Conservation (phyloP, 495 filamentous ascomycete species). For the Aspergillus egyptiacus region DNA sequence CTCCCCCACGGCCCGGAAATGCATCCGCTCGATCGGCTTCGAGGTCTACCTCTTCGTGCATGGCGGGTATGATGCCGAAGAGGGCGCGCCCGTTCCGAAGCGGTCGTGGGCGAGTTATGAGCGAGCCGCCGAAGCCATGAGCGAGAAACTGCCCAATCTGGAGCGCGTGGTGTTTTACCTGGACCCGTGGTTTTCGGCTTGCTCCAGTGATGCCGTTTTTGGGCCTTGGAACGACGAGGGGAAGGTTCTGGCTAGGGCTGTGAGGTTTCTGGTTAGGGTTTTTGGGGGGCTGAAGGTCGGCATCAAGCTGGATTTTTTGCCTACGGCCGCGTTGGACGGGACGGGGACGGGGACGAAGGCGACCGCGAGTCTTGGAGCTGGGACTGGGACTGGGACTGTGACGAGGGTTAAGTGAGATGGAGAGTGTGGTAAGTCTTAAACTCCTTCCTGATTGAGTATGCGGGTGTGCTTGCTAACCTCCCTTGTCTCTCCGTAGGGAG, state of each 20-base stretch:
- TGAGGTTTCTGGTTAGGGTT: slow-evolving; percentile 27
- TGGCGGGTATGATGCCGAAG: slow-evolving; percentile 29
- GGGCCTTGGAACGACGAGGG: slow-evolving; percentile 20
- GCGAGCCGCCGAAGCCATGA: slow-evolving; percentile 20
- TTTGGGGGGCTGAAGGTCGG: slow-evolving; percentile 23
- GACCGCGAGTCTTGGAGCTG: slow-evolving; percentile 5
- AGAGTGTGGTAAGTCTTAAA: no score
- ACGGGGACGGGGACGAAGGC: slow-evolving; percentile 16
- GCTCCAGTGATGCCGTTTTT: slow-evolving; percentile 1
- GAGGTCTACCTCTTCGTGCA: slow-evolving; percentile 41
- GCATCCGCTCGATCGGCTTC: slow-evolving; percentile 38
- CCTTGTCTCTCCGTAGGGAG: no score
- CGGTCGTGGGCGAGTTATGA: slow-evolving; percentile 32
- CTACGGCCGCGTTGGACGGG: slow-evolving; percentile 21
- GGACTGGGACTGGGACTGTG: no score
- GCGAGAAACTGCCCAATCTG: slow-evolving; percentile 25
- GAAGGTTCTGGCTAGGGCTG: slow-evolving; percentile 28
- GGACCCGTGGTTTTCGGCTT: slow-evolving; percentile 35
- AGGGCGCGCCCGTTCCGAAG: slow-evolving; percentile 36
- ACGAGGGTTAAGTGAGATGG: no score
- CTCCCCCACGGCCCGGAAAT: slow-evolving; percentile 25
- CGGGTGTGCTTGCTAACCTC: no score
- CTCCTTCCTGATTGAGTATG: no score
- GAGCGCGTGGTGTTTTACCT: slow-evolving; percentile 29
- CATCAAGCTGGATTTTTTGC: slow-evolving; percentile 29